These are phyloP conservation scores for Westerdykella ornata DNA, from an alignment of 2,329 filamentous ascomycete species.

Conservation along the genomic window DNA sequence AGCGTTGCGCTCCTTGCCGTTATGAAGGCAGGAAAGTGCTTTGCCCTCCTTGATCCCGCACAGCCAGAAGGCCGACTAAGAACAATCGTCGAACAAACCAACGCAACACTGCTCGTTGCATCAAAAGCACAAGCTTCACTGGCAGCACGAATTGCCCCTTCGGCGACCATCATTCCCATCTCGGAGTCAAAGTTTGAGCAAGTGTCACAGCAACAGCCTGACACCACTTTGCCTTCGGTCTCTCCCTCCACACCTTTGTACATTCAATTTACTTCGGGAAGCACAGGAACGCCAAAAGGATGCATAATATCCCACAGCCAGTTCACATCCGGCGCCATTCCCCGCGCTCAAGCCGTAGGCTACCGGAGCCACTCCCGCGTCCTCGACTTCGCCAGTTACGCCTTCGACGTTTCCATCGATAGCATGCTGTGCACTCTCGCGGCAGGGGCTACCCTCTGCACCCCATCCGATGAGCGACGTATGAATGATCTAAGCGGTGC, in stretches of 20 bases:
- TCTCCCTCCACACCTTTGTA: constrained; percentile 24
- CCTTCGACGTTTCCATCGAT: constrained; percentile 35
- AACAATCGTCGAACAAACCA: constrained; percentile 27
- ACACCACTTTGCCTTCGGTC: constrained; percentile 20
- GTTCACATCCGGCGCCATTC: constrained; percentile 32
- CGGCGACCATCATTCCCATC: constrained; percentile 29
- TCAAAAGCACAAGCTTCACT: constrained; percentile 26
- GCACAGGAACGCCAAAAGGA: constrained; percentile 32
- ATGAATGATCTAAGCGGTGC: constrained; percentile 43
- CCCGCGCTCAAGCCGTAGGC: constrained; percentile 28
- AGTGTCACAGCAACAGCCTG: constrained; percentile 23
- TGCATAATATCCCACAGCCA: constrained; percentile 32
- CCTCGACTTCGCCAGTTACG: constrained; percentile 34
- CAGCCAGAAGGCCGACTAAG: constrained; percentile 31
- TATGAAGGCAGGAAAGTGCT: constrained; percentile 38
- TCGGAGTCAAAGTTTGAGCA: constrained; percentile 28
- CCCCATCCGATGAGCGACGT: constrained; percentile 42
- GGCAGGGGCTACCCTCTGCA: constrained; percentile 32
- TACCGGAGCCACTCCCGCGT: constrained; percentile 30
- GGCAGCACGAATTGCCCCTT: constrained; percentile 23
- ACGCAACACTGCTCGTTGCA: constrained; percentile 22
- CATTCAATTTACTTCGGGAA: constrained; percentile 35
- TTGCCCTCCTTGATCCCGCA: constrained; percentile 32
- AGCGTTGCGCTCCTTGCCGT: constrained; percentile 36
- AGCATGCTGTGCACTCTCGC: constrained; percentile 33